Percentiles rank a stretch among this genome's conserved stretches.
These are phyloP conservation scores for Monosporascus cannonballus DNA, from an alignment of 2,329 filamentous ascomycete species.

Conservation along the genomic window DNA sequence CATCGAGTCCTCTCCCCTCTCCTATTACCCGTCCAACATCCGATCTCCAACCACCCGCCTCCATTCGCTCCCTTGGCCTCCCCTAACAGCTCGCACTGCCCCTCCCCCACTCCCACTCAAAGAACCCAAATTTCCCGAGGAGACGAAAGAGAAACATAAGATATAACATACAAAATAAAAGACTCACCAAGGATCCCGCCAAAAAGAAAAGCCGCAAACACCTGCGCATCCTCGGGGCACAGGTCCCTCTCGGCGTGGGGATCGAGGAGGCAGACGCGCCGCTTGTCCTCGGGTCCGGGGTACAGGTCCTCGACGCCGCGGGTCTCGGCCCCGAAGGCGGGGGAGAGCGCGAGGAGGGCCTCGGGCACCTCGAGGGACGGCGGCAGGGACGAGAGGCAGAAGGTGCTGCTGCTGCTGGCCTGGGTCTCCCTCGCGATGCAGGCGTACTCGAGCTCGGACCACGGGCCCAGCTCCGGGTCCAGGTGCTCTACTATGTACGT, in stretches of 20 bases:
- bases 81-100: background rate
- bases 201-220: conserved; percentile 89
- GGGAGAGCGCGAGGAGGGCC: conserved; percentile 41
- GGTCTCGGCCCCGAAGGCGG: conserved; percentile 65
- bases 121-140: conserved; percentile 4
- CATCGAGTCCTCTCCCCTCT: too few species aligned
- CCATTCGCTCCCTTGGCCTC: background rate
- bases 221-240: conserved; percentile 71
- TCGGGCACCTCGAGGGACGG: conserved; percentile 59
- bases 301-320: conserved; percentile 81
- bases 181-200: conserved; percentile 83
- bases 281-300: conserved; percentile 53
- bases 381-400: conserved; percentile 79
- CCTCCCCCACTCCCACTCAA: background rate
- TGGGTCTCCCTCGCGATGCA: conserved; percentile 79
- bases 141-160: too few species aligned
- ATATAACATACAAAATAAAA: conserved; percentile 5
- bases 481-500: conserved; percentile 96
- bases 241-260: conserved; percentile 78
- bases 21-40: too few species aligned
- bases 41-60: background rate
- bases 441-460: conserved; percentile 90
- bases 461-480: conserved; percentile 86
- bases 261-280: conserved; percentile 81
- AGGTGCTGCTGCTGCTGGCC: conserved; percentile 56